Percentiles rank a stretch among this genome's conserved stretches.
Conservation (phyloP, 306 rosid species). For the Acacia melanoxylon region DNA sequence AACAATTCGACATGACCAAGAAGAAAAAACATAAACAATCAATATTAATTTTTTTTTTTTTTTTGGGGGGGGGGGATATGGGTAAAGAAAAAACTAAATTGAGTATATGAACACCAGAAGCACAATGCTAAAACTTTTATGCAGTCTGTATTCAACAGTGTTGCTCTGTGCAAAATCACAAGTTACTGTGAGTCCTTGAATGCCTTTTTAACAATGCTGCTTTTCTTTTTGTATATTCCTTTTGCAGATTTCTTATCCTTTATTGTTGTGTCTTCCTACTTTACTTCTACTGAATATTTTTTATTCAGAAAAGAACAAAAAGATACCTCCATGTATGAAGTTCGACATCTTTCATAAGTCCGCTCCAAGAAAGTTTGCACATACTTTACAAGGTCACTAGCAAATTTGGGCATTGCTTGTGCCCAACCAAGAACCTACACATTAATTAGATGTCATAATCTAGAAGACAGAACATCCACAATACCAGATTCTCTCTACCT, state of each 20-base stretch:
- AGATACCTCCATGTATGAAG: conserved; percentile 95
- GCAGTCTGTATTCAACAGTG: background rate
- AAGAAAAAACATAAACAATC: background rate
- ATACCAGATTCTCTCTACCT: conserved; percentile 15
- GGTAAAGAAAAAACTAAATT: background rate
- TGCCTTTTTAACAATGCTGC: background rate
- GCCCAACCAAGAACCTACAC: conserved; percentile 99
- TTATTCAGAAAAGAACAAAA: conserved; percentile 10
- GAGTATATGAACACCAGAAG: background rate
- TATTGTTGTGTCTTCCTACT: background rate
- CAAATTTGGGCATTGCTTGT: conserved; percentile 98
- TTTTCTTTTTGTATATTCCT: background rate
- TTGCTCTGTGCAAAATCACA: conserved; percentile 15
- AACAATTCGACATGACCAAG: background rate
- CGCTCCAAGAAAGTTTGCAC: conserved; percentile 97
- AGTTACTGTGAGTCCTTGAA: background rate
- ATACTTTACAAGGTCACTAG: conserved; percentile 88
- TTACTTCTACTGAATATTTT: background rate
- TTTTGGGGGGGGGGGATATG: too few species aligned
- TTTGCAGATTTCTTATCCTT: background rate
- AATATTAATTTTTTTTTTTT: background rate
- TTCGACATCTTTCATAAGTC: conserved; percentile 94
- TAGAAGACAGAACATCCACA: conserved; percentile 7
- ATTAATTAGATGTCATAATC: conserved; percentile 33
- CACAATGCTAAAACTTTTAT: background rate